Conservation (phyloP, 129 eudicot genomes). For the Tagetes patula region DNA sequence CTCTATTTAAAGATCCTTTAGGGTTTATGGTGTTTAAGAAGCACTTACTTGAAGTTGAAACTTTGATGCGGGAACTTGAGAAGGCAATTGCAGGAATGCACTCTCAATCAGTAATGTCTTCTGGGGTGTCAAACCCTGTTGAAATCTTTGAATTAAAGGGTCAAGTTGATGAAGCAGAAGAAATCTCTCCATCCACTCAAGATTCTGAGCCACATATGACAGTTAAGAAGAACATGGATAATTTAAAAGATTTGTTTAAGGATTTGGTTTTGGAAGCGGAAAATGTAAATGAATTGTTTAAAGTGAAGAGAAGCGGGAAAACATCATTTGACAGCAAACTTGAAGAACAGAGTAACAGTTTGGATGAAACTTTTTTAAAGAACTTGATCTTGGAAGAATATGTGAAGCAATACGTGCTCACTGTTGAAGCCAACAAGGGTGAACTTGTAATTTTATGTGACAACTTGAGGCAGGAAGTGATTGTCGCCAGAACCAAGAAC, state of each 20-base stretch:
- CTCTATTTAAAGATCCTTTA: constrained; percentile 30
- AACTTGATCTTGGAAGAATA: constrained; percentile 67
- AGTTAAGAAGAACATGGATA: constrained; percentile 29
- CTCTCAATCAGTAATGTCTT: neutral
- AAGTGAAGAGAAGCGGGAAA: constrained; percentile 36
- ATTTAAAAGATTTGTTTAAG: constrained; percentile 38
- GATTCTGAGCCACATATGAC: constrained; percentile 38
- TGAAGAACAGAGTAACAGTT: constrained; percentile 38
- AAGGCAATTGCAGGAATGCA: constrained; percentile 56
- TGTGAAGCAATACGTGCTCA: constrained; percentile 49
- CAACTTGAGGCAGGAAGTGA: constrained; percentile 42
- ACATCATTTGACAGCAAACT: constrained; percentile 21
- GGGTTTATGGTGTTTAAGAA: constrained; percentile 41
- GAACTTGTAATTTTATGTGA: constrained; percentile 56
- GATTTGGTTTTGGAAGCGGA: constrained; percentile 42
- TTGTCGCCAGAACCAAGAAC: constrained; percentile 43
- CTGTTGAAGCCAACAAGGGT: constrained; percentile 47
- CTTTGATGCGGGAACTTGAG: constrained; percentile 46
- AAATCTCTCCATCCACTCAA: constrained; percentile 21
- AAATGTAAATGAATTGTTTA: constrained; percentile 38
- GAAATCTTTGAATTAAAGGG: constrained; percentile 65
- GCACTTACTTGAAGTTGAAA: constrained; percentile 48
- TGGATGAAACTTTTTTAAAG: constrained; percentile 59
- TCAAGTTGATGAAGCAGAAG: constrained; percentile 45
- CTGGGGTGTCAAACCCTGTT: constrained; percentile 46